A percentile compares a stretch with the other conserved stretches of the same genome.
phyloP scores from a whole-genome alignment of 192 early-diverging fungal genomes.

The Gigaspora rosea region DNA sequence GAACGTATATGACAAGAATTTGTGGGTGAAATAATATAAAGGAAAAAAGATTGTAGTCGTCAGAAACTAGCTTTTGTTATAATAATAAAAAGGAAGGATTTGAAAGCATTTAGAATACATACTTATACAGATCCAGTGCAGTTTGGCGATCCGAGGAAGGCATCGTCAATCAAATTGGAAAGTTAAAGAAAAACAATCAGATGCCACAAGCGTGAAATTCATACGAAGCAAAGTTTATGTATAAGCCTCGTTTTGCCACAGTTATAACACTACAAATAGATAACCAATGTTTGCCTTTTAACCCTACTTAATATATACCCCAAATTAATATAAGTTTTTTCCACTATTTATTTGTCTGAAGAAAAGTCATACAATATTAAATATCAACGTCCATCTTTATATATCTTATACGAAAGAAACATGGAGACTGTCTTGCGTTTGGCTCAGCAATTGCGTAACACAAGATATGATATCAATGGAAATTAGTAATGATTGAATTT shows the following conservation, averaged over 20 bases:
- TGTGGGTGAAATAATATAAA: too few relatives aligned
- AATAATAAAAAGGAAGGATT: not conserved
- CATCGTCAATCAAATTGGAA: conserved; percentile 26
- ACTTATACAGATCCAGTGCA: conserved; percentile 30
- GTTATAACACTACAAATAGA: not conserved
- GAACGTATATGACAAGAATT: not conserved
- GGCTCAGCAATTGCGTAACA: too few relatives aligned
- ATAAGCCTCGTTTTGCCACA: conserved; percentile 17
- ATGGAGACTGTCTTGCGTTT: too few relatives aligned
- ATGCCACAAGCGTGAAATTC: conserved; percentile 9
- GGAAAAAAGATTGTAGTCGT: not conserved
- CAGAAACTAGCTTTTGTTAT: not conserved
- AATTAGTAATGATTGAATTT: too few relatives aligned
- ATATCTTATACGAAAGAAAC: too few relatives aligned
- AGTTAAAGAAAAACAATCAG: not conserved
- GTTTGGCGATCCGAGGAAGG: conserved; percentile 22
- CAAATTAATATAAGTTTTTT: too few relatives aligned
- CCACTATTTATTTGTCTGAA: too few relatives aligned
- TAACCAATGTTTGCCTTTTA: too few relatives aligned
- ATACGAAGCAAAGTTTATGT: conserved; percentile 3
- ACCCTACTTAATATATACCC: too few relatives aligned
- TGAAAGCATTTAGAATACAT: conserved; percentile 1
- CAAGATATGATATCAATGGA: too few relatives aligned
- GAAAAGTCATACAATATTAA: too few relatives aligned
- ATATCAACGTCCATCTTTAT: too few relatives aligned